Percentiles rank a stretch among this genome's conserved stretches.
These are phyloP conservation scores for Pezicula radicicola DNA, from an alignment of 2,329 filamentous ascomycete genomes.

Conservation along the genomic window DNA sequence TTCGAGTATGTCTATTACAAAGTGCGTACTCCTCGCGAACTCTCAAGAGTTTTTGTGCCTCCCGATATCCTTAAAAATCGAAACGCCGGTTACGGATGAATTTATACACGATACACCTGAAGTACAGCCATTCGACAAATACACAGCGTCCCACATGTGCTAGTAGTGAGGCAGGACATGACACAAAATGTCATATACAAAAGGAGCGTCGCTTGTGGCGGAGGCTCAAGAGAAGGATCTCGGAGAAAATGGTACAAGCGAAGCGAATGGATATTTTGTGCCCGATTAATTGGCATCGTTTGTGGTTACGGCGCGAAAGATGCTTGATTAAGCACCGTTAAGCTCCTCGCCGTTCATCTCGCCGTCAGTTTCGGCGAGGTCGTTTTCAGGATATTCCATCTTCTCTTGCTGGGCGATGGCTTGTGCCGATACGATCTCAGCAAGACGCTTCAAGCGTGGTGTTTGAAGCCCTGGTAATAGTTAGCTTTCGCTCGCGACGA, in stretches of 20 bases:
- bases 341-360: constrained; percentile 18
- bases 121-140: constrained; percentile 14
- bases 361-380: constrained; percentile 40
- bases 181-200: constrained; percentile 24
- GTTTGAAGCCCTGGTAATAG: constrained; percentile 78
- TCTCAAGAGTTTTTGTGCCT: constrained; percentile 13
- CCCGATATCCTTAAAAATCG: constrained; percentile 16
- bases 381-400: constrained; percentile 54
- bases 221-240: constrained; percentile 6
- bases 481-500: constrained; percentile 25
- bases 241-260: constrained; percentile 28
- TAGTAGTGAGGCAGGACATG: constrained; percentile 15
- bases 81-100: constrained; percentile 19
- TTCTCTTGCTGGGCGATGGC: constrained; percentile 95
- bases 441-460: constrained; percentile 86
- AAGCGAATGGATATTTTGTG: constrained; percentile 22
- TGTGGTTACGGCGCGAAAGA: not conserved
- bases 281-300: not conserved
- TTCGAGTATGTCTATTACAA: constrained; percentile 7
- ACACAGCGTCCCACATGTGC: constrained; percentile 17
- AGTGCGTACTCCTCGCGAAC: constrained; percentile 7
- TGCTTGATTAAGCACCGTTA: constrained; percentile 17
- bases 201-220: constrained; percentile 12
- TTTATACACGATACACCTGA: constrained; percentile 21
- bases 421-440: constrained; percentile 97